Base-by-base conservation (phyloP, 116 monocot species). In the Phalaenopsis hybrid region DNA sequence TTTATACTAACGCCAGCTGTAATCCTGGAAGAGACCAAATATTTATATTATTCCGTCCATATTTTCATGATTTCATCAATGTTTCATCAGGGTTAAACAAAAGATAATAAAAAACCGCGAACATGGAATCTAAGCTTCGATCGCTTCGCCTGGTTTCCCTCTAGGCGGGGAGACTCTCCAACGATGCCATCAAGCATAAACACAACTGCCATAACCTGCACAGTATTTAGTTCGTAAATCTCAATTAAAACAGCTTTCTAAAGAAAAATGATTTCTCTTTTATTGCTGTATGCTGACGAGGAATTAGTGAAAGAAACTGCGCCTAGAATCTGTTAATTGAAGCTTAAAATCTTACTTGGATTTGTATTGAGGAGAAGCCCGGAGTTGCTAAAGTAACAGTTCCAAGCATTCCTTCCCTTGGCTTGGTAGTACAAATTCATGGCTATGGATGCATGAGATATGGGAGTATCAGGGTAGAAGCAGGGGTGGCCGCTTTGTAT, bases 371-470 rank as follows among this genome's bases (percentile, higher is more conserved):
- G 21, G 18, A 78, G 41, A 48, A 83, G 70, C 8, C 57, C 83
- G 5, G 83, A 83, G 57, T 78, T 55, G 44, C 74, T 79, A 43
- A 83, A 83, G 44, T 79, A 12, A 21, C 83, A 83, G 83, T 83
- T 79, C 79, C 78, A 79, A 8, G 20, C 2, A 44, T 83, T 41
- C 57, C 55, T 78, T 5, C 78, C 78, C 10, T 78, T 78, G 13
- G 79, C 48, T 43, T 73, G 83, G 78, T 79, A 83, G 79, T 83
- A 83, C 41, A 72, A 37, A 43, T 83, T 83, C 83, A 83, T 83
- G 44, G 79, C 78, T 12, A 83, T 21, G 5, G 83, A 79, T 20
- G 83, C 83, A 74, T 83, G 83, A 7, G 79, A 83, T 16, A 83
- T 83, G 70, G 57, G 72, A 5, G 78, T 74, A 18, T 83, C 79